Conservation (phyloP, 2,329 filamentous ascomycete species). For the Chaetomium strumarium region DNA sequence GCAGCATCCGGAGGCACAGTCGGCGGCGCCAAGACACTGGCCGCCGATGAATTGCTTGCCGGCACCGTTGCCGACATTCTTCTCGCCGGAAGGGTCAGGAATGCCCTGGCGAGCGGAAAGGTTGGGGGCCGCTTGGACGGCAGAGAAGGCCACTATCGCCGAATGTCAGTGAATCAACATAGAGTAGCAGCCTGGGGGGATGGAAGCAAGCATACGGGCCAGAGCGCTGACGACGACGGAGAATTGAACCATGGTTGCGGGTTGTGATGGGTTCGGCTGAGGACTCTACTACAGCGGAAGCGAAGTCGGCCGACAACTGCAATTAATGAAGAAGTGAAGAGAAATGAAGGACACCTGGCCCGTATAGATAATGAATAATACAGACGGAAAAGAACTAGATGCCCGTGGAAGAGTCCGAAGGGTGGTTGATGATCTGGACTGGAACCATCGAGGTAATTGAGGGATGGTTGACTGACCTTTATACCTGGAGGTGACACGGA, state of each 20-base stretch:
- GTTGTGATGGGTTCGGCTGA: neutral
- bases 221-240: constrained; percentile 13
- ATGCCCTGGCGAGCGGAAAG: constrained; percentile 19
- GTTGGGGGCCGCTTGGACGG: constrained; percentile 21
- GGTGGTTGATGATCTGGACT: neutral
- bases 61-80: constrained; percentile 30
- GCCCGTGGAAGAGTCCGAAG: neutral
- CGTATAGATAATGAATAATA: neutral
- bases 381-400: neutral
- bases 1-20: constrained; percentile 31
- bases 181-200: too few relatives aligned
- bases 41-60: constrained; percentile 33
- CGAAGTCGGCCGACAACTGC: constrained; percentile 13
- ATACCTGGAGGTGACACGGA: neutral
- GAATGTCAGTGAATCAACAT: constrained; percentile 3
- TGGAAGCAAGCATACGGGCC: constrained; percentile 9
- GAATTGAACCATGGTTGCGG: constrained; percentile 24
- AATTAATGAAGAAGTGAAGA: constrained; percentile 1
- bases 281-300: neutral
- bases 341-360: constrained; percentile 19
- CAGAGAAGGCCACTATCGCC: constrained; percentile 14
- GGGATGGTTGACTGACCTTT: neutral
- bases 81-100: constrained; percentile 26
- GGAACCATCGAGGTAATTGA: too few relatives aligned
- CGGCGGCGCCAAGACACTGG: constrained; percentile 28